phyloP scores from a whole-genome alignment of 768 basidiomycete species.

The Tricholoma terreum region DNA sequence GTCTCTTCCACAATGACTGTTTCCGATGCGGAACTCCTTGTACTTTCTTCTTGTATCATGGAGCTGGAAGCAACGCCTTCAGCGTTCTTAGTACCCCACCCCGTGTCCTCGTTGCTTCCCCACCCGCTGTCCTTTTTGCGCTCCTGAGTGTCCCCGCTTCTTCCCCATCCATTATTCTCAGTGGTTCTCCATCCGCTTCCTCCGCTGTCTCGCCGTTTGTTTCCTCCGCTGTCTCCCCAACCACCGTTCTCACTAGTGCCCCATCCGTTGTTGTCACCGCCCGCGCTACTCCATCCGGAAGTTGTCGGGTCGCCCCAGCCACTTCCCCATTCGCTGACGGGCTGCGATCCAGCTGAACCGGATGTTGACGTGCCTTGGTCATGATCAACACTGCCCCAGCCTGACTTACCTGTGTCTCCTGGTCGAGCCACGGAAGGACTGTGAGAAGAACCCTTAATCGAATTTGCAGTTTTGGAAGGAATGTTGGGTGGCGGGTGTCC shows the following conservation, averaged over 20 bases:
- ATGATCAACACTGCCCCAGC: neutral
- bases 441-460: neutral
- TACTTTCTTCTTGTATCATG: neutral
- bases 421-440: neutral
- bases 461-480: neutral
- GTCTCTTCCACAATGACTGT: neutral
- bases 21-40: neutral
- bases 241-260: neutral
- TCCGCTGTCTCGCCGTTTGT: neutral
- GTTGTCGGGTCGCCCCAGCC: neutral
- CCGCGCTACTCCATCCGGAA: neutral
- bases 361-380: neutral
- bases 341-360: neutral
- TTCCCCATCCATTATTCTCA: neutral
- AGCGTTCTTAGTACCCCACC: neutral
- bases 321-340: neutral
- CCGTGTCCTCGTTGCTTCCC: neutral
- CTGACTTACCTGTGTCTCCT: neutral
- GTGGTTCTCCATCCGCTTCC: neutral
- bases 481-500: neutral
- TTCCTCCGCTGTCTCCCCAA: neutral
- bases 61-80: neutral
- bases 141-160: neutral
- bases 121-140: neutral
- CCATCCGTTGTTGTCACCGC: neutral